Conservation (phyloP, 441 rosid genomes). For the Mallotus repandus region DNA sequence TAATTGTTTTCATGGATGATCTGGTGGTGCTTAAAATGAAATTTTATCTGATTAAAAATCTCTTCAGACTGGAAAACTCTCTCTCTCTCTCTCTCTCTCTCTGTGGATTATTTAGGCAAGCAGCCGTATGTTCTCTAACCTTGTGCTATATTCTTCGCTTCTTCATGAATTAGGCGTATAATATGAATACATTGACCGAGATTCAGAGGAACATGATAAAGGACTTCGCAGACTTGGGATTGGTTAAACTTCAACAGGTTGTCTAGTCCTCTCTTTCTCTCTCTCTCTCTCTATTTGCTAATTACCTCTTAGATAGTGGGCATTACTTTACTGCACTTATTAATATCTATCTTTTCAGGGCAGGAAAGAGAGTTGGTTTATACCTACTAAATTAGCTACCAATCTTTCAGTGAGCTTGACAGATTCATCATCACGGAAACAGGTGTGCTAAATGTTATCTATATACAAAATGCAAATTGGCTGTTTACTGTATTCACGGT, state of each 20-base stretch:
- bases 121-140: background rate
- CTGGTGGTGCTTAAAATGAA: conserved; percentile 9
- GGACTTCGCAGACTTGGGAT: conserved; percentile 95
- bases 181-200: conserved; percentile 76
- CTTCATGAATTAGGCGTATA: conserved; percentile 64
- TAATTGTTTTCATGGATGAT: background rate
- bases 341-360: conserved; percentile 53
- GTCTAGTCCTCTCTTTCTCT: conserved; percentile 11
- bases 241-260: conserved; percentile 98
- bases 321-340: conserved; percentile 3
- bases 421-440: conserved; percentile 82
- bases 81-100: conserved; percentile 6
- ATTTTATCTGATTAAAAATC: background rate
- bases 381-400: conserved; percentile 89
- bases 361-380: conserved; percentile 95
- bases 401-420: conserved; percentile 88
- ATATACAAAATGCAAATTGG: background rate
- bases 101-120: background rate
- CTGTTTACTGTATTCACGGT: background rate
- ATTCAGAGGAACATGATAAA: conserved; percentile 61
- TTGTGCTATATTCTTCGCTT: conserved; percentile 13
- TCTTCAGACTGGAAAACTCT: background rate
- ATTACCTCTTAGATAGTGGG: background rate
- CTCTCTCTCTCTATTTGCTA: conserved; percentile 10
- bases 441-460: conserved; percentile 41